Conservation (phyloP, 495 filamentous ascomycete species). For the Talaromyces liani region DNA sequence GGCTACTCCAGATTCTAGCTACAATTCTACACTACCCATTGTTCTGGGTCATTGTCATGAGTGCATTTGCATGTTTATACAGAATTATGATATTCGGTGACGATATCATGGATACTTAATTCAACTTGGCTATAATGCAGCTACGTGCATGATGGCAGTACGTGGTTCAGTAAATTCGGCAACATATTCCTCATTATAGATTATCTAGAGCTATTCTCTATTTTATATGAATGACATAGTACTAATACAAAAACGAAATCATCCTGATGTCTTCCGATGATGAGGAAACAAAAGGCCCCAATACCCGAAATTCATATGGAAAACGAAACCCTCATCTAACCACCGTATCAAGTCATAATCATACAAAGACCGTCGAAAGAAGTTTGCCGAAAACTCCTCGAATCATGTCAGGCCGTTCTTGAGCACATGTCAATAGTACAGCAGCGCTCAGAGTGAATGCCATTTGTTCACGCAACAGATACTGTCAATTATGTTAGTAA, state of each 20-base stretch:
- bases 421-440: constrained; percentile 63
- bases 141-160: no score
- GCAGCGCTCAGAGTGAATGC: constrained; percentile 70
- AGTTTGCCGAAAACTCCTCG: constrained; percentile 60
- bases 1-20: neutral
- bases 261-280: neutral
- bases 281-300: neutral
- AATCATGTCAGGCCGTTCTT: constrained; percentile 58
- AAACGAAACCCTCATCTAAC: neutral
- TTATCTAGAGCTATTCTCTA: neutral
- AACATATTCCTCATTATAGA: neutral
- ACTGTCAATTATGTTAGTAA: constrained; percentile 25
- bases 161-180: neutral
- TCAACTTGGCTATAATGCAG: no score
- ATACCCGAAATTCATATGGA: neutral
- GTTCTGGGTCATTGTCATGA: no score
- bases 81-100: no score
- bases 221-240: neutral
- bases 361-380: constrained; percentile 7
- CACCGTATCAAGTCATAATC: neutral
- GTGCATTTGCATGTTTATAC: neutral
- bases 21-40: no score
- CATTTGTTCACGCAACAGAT: constrained; percentile 68
- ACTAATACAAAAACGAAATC: neutral
- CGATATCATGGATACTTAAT: no score